A percentile compares a stretch with the other conserved stretches of the same genome.
Conservation (phyloP, 2,329 filamentous ascomycete species). For the Ustilaginoidea virens region DNA sequence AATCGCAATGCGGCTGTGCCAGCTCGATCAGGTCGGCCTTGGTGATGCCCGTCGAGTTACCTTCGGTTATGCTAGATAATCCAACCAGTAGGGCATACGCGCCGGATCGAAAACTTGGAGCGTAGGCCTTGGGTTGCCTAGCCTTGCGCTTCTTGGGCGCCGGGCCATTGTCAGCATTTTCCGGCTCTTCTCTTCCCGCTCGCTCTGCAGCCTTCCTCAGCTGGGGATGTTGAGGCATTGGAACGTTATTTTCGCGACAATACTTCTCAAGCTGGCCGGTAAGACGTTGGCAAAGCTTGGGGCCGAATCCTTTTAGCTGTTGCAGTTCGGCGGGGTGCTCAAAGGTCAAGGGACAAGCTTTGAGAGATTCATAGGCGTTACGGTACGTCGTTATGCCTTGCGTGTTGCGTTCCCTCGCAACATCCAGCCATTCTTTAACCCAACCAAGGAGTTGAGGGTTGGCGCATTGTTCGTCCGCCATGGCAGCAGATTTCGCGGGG, state of each 20-base stretch:
- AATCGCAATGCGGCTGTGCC: constrained; percentile 57
- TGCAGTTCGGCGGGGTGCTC: constrained; percentile 58
- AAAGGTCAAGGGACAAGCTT: constrained; percentile 55
- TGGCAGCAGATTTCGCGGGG: no score
- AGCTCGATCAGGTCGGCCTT: constrained; percentile 53
- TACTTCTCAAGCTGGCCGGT: constrained; percentile 44
- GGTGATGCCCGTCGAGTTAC: constrained; percentile 37
- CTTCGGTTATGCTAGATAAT: constrained; percentile 42
- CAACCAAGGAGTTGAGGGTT: constrained; percentile 59
- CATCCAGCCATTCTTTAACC: constrained; percentile 65
- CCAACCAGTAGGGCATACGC: constrained; percentile 58
- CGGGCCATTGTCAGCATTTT: constrained; percentile 17
- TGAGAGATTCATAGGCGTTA: constrained; percentile 63
- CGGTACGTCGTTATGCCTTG: constrained; percentile 60
- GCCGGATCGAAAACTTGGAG: constrained; percentile 58
- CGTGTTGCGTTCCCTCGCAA: constrained; percentile 50
- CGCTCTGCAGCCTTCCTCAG: constrained; percentile 22
- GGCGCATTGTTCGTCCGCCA: constrained; percentile 29
- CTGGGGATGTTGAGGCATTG: constrained; percentile 46
- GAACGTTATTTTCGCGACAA: constrained; percentile 50
- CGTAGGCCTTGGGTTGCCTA: constrained; percentile 49
- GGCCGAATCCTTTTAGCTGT: constrained; percentile 59
- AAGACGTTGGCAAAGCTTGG: constrained; percentile 54
- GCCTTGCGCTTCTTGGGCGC: constrained; percentile 37
- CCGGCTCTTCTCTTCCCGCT: constrained; percentile 17